Conservation (phyloP, 1,284 basidiomycete species). For the Apiotrichum veenhuisii region DNA sequence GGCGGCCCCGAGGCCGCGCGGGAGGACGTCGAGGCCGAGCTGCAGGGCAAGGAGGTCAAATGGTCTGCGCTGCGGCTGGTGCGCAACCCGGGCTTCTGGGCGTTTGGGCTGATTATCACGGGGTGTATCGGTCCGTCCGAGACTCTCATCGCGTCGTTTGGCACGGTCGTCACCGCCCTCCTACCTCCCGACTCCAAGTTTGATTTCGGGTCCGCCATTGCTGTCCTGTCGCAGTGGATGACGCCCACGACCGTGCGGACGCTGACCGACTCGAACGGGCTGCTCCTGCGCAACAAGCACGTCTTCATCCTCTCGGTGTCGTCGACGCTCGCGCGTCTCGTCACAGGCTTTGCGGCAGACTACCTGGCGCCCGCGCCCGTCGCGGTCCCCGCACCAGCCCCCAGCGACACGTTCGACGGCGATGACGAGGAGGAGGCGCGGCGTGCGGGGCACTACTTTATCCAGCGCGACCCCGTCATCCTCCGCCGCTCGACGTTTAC, state of each 20-base stretch:
- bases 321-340: slow-evolving; percentile 43
- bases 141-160: slow-evolving; percentile 46
- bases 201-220: slow-evolving; percentile 9
- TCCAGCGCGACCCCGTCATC: slow-evolving; percentile 29
- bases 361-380: slow-evolving; percentile 39
- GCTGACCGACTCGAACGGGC: slow-evolving; percentile 17
- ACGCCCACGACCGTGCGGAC: slow-evolving; percentile 2
- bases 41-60: slow-evolving; percentile 31
- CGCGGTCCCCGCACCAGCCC: slow-evolving; percentile 28
- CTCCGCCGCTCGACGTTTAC: slow-evolving; percentile 38
- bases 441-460: slow-evolving; percentile 22
- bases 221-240: slow-evolving; percentile 10
- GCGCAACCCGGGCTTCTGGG: slow-evolving; percentile 46
- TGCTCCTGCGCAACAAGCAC: slow-evolving; percentile 47
- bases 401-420: slow-evolving; percentile 11
- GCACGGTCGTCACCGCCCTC: slow-evolving; percentile 48
- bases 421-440: slow-evolving; percentile 18
- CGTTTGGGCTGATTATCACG: slow-evolving; percentile 41
- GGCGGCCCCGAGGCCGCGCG: slow-evolving; percentile 46
- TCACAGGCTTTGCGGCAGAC: slow-evolving; percentile 45
- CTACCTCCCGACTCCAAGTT: slow-evolving; percentile 24
- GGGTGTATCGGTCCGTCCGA: slow-evolving; percentile 48
- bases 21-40: slow-evolving; percentile 39
- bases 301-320: slow-evolving; percentile 46
- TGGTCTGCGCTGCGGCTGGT: slow-evolving; percentile 39